Evolutionary conservation across 176 grass and related monocot genomes (phyloP).

Genomic region (Oryza officinalis): DNA sequence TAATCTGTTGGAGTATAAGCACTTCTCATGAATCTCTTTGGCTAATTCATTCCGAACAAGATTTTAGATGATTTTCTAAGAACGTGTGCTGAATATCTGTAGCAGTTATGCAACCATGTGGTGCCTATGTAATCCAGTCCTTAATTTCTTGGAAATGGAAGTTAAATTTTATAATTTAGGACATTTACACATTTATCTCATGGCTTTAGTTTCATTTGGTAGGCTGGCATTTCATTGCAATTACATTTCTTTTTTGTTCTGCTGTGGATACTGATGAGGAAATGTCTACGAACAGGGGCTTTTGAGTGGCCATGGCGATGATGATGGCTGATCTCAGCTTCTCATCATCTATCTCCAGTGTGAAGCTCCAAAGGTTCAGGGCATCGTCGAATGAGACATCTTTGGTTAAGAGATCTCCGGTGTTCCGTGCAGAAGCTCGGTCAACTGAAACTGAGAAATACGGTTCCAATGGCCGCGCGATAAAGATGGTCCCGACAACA

Average conservation of each 20-base stretch:
- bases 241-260: not conserved
- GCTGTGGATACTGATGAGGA: slow-evolving; percentile 7
- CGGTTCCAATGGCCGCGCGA: slow-evolving; percentile 63
- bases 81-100: not conserved
- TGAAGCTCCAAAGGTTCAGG: slow-evolving; percentile 50
- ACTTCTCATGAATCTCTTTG: slow-evolving; percentile 19
- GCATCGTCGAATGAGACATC: slow-evolving; percentile 19
- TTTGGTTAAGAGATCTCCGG: slow-evolving; percentile 38
- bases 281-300: slow-evolving; percentile 23
- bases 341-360: slow-evolving; percentile 59
- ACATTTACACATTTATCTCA: not conserved
- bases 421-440: slow-evolving; percentile 49
- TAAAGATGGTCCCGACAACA: slow-evolving; percentile 82
- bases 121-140: not conserved
- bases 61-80: not conserved
- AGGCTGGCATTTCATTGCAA: not conserved
- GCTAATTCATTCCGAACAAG: not conserved
- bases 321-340: slow-evolving; percentile 71
- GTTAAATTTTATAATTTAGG: not conserved
- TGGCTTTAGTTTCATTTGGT: slow-evolving; percentile 3
- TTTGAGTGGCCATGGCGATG: slow-evolving; percentile 54
- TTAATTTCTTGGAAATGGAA: slow-evolving; percentile 12
- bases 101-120: not conserved
- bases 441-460: slow-evolving; percentile 56
- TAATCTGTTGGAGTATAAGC: not conserved